Conservation (phyloP, 495 filamentous ascomycete genomes). For the Tuber magnatum region DNA sequence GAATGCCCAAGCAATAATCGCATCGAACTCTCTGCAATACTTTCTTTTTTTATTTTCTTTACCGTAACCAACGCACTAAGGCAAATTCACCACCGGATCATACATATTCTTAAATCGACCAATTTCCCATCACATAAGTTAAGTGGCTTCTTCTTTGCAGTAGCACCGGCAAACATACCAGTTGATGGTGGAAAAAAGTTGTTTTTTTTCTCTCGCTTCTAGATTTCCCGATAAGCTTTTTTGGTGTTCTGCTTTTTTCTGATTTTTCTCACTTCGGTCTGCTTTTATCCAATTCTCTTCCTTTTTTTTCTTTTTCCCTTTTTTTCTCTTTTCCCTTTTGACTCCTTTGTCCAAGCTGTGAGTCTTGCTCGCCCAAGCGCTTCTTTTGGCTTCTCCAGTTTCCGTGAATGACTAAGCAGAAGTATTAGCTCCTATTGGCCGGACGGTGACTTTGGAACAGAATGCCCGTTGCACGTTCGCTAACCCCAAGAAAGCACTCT, state of each 20-base stretch:
- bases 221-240: conserved; percentile 1
- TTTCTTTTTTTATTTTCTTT: neutral
- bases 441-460: conserved; percentile 14
- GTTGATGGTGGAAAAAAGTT: neutral
- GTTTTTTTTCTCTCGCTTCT: neutral
- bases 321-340: neutral
- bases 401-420: conserved; percentile 36
- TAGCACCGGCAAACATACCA: neutral
- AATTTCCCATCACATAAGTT: neutral
- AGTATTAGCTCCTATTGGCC: conserved; percentile 30
- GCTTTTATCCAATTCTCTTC: neutral
- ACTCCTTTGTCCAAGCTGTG: neutral
- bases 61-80: neutral
- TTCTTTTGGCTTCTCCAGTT: conserved; percentile 35
- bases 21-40: neutral
- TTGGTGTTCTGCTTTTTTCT: neutral
- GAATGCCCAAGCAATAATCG: neutral
- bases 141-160: neutral
- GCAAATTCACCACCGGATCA: neutral
- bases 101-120: neutral
- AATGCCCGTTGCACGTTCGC: conserved; percentile 1
- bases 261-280: neutral
- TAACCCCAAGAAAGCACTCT: conserved; percentile 4
- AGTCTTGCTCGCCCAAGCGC: neutral
- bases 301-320: neutral